These are phyloP conservation scores for Starmerella apis DNA, from an alignment of 805 yeast genomes.

Conservation along the genomic window DNA sequence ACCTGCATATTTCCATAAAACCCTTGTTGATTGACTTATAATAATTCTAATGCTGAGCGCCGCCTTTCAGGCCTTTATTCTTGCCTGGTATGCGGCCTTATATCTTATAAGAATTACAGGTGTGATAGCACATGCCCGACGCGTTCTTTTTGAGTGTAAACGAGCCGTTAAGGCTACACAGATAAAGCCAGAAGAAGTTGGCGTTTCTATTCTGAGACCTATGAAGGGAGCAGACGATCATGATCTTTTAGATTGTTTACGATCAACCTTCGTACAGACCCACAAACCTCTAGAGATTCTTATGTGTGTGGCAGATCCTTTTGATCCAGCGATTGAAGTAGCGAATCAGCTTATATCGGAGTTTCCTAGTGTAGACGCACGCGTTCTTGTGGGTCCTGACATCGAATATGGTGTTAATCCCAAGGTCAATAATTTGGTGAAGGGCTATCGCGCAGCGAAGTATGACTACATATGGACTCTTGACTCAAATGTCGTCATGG, in stretches of 20 bases:
- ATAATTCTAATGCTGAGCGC: neutral
- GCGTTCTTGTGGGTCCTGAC: slow-evolving; percentile 43
- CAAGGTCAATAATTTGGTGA: slow-evolving; percentile 75
- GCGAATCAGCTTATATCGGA: slow-evolving; percentile 41
- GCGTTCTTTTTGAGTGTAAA: neutral
- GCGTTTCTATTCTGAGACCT: slow-evolving; percentile 73
- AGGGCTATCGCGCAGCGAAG: slow-evolving; percentile 60
- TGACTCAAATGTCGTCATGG: slow-evolving; percentile 77
- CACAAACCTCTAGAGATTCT: slow-evolving; percentile 61
- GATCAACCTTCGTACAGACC: slow-evolving; percentile 55
- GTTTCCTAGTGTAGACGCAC: slow-evolving; percentile 50
- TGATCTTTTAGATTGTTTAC: slow-evolving; percentile 56
- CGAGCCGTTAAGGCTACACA: too few relatives aligned
- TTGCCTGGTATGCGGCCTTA: slow-evolving; percentile 13
- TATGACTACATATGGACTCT: slow-evolving; percentile 72
- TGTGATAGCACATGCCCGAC: slow-evolving; percentile 4
- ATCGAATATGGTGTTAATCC: slow-evolving; percentile 68
- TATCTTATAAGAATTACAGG: slow-evolving; percentile 13
- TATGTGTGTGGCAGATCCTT: slow-evolving; percentile 57
- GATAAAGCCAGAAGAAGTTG: too few relatives aligned
- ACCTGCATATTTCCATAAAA: too few relatives aligned
- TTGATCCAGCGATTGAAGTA: slow-evolving; percentile 56
- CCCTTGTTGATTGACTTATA: too few relatives aligned
- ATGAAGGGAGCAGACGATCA: slow-evolving; percentile 71
- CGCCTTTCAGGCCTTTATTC: neutral